Conservation (phyloP, 106 monocot genomes). For the Acorus gramineus region DNA sequence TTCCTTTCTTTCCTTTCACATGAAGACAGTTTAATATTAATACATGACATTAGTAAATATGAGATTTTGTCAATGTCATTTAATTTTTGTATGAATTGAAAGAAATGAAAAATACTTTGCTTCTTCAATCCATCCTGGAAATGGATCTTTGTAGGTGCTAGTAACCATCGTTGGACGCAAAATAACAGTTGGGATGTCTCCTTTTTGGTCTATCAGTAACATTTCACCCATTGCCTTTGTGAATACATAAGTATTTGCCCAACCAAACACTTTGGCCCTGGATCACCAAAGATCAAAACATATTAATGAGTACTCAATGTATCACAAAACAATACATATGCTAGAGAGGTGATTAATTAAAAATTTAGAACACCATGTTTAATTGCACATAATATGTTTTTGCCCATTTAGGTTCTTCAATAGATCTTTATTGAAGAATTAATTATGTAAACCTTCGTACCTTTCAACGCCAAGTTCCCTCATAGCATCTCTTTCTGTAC, state of each 20-base stretch:
- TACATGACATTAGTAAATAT: too few species aligned
- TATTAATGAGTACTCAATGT: too few species aligned
- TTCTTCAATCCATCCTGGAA: constrained; percentile 8
- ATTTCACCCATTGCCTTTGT: constrained; percentile 8
- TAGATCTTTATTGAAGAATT: too few species aligned
- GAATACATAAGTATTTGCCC: constrained; percentile 1
- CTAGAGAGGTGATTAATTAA: too few species aligned
- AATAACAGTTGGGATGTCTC: not conserved
- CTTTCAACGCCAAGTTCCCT: not conserved
- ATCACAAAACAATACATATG: too few species aligned
- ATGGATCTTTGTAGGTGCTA: constrained; percentile 4
- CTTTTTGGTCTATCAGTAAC: not conserved
- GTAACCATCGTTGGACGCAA: constrained; percentile 3
- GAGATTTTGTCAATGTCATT: not conserved
- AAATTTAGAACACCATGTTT: too few species aligned
- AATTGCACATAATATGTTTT: too few species aligned
- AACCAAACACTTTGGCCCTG: constrained; percentile 5
- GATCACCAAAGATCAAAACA: too few species aligned
- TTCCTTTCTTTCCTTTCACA: too few species aligned
- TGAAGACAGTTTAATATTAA: too few species aligned
- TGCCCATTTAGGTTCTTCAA: too few species aligned
- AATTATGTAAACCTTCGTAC: not conserved
- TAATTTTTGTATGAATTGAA: not conserved
- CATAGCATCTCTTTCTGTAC: not conserved
- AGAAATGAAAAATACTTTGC: not conserved